These are phyloP conservation scores for Salix suchowensis DNA, from an alignment of 345 rosid species.

Conservation along the genomic window DNA sequence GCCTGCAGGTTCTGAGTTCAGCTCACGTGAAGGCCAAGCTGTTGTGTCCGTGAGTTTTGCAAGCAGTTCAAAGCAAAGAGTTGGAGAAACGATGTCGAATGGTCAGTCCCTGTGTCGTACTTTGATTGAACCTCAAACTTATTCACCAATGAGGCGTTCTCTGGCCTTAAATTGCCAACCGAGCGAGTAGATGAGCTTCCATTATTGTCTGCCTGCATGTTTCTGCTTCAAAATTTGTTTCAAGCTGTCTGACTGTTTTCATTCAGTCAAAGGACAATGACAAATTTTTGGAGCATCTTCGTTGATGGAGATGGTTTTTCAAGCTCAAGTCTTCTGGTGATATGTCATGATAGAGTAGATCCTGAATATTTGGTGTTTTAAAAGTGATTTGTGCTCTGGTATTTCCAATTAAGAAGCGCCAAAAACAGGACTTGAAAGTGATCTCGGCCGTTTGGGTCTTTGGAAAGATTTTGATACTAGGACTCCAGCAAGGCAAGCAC, in stretches of 20 bases:
- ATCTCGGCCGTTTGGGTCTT: neutral
- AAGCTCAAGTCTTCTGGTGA: neutral
- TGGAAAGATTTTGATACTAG: neutral
- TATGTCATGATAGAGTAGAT: neutral
- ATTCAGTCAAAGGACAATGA: neutral
- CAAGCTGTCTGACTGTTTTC: neutral
- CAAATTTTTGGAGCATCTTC: neutral
- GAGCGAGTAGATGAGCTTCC: neutral
- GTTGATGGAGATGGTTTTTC: neutral
- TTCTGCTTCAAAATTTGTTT: neutral
- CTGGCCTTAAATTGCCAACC: neutral
- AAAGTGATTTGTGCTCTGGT: conserved; percentile 1
- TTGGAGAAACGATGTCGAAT: conserved; percentile 39
- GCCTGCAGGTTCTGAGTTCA: conserved; percentile 28
- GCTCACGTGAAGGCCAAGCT: conserved; percentile 49
- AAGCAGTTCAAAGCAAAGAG: conserved; percentile 19
- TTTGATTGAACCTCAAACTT: neutral
- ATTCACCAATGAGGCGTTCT: neutral
- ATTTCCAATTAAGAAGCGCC: conserved; percentile 7
- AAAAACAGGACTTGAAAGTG: neutral
- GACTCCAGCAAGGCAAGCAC: neutral
- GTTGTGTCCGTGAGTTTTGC: conserved; percentile 38
- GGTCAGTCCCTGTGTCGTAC: neutral
- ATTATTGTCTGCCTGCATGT: neutral
- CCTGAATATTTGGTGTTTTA: conserved; percentile 1